These are phyloP conservation scores for Colletotrichum tofieldiae DNA, from an alignment of 2,329 filamentous ascomycete genomes.

Conservation along the genomic window DNA sequence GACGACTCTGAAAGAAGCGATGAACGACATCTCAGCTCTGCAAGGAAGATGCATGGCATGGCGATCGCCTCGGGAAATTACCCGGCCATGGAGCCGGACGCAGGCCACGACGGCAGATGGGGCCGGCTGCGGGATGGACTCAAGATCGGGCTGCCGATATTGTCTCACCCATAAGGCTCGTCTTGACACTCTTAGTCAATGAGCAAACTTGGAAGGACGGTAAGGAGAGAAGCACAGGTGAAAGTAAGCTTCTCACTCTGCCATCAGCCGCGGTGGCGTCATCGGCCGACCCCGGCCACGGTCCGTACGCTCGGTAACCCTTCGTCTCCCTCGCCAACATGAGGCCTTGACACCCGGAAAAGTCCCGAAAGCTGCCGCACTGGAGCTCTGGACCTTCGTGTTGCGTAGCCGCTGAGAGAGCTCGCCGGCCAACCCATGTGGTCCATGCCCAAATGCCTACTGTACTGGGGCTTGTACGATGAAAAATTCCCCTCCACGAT, in stretches of 20 bases:
- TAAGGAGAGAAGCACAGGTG: background rate
- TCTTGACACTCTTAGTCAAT: background rate
- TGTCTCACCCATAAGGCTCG: constrained; percentile 33
- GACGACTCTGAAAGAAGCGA: background rate
- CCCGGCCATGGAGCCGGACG: constrained; percentile 2
- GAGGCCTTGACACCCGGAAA: background rate
- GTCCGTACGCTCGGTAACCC: constrained; percentile 36
- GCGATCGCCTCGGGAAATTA: constrained; percentile 17
- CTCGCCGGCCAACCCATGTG: background rate
- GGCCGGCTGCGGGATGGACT: constrained; percentile 1
- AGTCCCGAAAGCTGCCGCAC: background rate
- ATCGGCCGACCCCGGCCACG: constrained; percentile 16
- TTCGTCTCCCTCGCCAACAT: constrained; percentile 5
- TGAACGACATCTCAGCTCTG: constrained; percentile 3
- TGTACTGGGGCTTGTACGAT: background rate
- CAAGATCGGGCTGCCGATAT: constrained; percentile 33
- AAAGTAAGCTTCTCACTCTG: constrained; percentile 32
- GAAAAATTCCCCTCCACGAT: constrained; percentile 21
- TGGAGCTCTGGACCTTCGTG: background rate
- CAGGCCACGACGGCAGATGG: constrained; percentile 24
- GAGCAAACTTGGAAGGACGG: background rate
- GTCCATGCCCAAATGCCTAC: background rate
- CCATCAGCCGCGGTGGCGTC: constrained; percentile 29
- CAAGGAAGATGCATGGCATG: constrained; percentile 17
- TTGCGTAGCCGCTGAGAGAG: background rate